A percentile compares a stretch with the other conserved stretches of the same genome.
Evolutionary conservation across 1,284 basidiomycete genomes (phyloP).

Genomic region (Leccinum pallidistipes): DNA sequence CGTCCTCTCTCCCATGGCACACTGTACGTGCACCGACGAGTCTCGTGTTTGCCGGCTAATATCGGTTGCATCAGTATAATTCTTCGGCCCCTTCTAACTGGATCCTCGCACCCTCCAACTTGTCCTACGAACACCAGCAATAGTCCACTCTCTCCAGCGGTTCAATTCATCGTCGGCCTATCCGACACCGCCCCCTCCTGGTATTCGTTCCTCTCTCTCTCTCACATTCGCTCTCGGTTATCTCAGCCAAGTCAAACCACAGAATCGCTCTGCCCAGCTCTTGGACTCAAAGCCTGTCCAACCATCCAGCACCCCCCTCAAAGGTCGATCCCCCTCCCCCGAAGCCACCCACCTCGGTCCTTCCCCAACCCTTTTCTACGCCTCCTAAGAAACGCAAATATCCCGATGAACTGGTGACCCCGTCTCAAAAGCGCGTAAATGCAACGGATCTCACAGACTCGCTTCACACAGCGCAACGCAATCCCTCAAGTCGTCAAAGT

Average conservation of each 20-base stretch:
- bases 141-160: conserved; percentile 64
- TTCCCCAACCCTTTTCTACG: conserved; percentile 41
- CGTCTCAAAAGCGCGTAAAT: conserved; percentile 53
- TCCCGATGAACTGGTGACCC: conserved; percentile 46
- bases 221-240: conserved; percentile 68
- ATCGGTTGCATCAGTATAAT: conserved; percentile 30
- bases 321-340: conserved; percentile 13
- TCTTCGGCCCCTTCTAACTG: conserved; percentile 42
- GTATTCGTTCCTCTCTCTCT: conserved; percentile 62
- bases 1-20: conserved; percentile 34
- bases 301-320: conserved; percentile 15
- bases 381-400: conserved; percentile 44
- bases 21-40: conserved; percentile 20
- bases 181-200: conserved; percentile 67
- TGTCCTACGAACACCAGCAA: conserved; percentile 48
- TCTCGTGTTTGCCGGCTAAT: conserved; percentile 8
- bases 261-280: conserved; percentile 48
- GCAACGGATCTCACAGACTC: background rate
- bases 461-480: conserved; percentile 22
- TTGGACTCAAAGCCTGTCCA: conserved; percentile 27
- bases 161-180: conserved; percentile 58
- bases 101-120: conserved; percentile 38
- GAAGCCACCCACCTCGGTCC: conserved; percentile 26
- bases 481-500: conserved; percentile 27
- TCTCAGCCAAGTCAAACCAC: conserved; percentile 35